Percentiles rank a stretch among this genome's conserved stretches.
Evolutionary conservation across 2,329 filamentous ascomycete genomes (phyloP).

Genomic region (Sporothrix inflata): DNA sequence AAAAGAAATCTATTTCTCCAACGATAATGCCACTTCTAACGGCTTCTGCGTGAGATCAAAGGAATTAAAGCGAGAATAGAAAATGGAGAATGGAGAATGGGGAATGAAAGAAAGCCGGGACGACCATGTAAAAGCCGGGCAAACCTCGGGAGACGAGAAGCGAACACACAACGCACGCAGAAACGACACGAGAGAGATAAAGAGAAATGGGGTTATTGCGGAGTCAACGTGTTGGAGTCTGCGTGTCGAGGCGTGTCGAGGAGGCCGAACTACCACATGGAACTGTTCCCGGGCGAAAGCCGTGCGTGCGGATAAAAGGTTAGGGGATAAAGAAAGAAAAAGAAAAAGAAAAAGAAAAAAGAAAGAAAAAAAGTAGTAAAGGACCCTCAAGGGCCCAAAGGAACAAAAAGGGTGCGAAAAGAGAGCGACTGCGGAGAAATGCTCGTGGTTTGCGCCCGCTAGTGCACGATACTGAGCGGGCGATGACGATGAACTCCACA

Average conservation of each 20-base stretch:
- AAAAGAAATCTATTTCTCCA: constrained; percentile 14
- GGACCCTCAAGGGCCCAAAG: constrained; percentile 4
- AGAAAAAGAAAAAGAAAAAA: not conserved
- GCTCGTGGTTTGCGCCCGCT: constrained; percentile 13
- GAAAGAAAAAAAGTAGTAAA: not conserved
- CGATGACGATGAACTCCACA: constrained; percentile 25
- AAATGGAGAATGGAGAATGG: not conserved
- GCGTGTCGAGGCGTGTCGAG: not conserved
- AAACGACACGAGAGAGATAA: constrained; percentile 11
- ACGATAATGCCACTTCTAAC: not conserved
- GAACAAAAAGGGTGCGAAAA: constrained; percentile 1
- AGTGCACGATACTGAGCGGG: constrained; percentile 2
- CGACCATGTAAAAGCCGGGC: constrained; percentile 13
- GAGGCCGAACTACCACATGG: constrained; percentile 7
- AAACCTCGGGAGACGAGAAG: constrained; percentile 26
- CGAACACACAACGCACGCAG: not conserved
- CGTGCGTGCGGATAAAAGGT: not conserved
- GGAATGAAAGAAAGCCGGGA: not conserved
- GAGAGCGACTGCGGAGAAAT: constrained; percentile 13
- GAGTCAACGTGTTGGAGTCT: not conserved
- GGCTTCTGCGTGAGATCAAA: constrained; percentile 17
- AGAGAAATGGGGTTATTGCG: not conserved
- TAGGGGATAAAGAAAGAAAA: not conserved
- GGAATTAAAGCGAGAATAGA: not conserved
- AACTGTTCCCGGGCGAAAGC: constrained; percentile 5